Conservation (phyloP, 768 basidiomycete species). For the Sistotremastrum niveocremeum region DNA sequence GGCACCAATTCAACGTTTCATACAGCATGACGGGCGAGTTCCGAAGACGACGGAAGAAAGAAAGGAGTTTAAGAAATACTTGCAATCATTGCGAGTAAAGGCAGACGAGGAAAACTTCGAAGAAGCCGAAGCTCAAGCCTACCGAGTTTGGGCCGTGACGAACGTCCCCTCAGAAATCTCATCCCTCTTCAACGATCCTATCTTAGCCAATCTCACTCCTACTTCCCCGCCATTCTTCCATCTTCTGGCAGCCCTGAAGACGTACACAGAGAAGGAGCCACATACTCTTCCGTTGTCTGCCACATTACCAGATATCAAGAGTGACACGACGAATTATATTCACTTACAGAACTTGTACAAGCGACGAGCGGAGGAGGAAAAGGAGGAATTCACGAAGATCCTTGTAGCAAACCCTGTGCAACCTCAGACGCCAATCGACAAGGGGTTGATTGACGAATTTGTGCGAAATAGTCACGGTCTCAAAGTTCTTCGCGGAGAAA, state of each 20-base stretch:
- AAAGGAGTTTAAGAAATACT: slow-evolving; percentile 56
- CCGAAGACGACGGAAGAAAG: slow-evolving; percentile 50
- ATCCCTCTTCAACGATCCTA: slow-evolving; percentile 48
- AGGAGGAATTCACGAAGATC: slow-evolving; percentile 23
- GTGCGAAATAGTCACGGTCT: slow-evolving; percentile 72
- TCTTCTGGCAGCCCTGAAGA: slow-evolving; percentile 59
- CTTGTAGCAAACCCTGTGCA: slow-evolving; percentile 31
- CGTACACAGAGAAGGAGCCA: slow-evolving; percentile 42
- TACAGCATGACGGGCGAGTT: slow-evolving; percentile 51
- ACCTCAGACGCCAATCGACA: slow-evolving; percentile 28
- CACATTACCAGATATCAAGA: slow-evolving; percentile 92
- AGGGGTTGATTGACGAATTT: slow-evolving; percentile 50
- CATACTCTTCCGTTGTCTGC: slow-evolving; percentile 72
- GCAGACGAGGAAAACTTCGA: slow-evolving; percentile 95
- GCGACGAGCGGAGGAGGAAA: slow-evolving; percentile 58
- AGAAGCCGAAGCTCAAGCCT: slow-evolving; percentile 82
- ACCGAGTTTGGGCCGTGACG: slow-evolving; percentile 58
- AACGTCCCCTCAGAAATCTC: slow-evolving; percentile 59
- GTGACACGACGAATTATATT: slow-evolving; percentile 73
- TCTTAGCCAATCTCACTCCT: slow-evolving; percentile 28
- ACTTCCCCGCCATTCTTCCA: slow-evolving; percentile 62
- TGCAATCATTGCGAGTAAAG: slow-evolving; percentile 56
- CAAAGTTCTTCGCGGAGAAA: slow-evolving; percentile 47
- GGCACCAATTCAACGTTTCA: not conserved
- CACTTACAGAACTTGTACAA: slow-evolving; percentile 80